Conservation (phyloP, 176 grass and related monocot genomes). For the Rhynchospora tenuis region DNA sequence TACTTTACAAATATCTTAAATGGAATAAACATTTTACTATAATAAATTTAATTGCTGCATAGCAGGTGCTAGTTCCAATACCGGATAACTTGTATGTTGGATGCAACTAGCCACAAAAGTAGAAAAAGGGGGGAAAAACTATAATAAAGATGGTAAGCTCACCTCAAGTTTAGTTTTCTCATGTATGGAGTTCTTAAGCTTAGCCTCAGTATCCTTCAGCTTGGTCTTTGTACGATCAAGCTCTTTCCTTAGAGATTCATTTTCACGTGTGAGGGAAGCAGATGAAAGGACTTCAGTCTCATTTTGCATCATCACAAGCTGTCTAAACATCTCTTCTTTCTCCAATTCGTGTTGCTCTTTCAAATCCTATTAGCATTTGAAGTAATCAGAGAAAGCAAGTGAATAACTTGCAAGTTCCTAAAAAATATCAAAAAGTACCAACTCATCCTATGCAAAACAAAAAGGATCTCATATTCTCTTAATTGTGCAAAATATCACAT, state of each 20-base stretch:
- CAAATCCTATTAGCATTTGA: constrained; percentile 41
- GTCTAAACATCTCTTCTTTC: constrained; percentile 51
- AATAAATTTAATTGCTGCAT: neutral
- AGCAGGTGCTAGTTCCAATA: neutral
- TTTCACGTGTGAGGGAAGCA: constrained; percentile 72
- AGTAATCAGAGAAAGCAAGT: neutral
- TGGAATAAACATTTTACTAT: neutral
- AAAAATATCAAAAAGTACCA: neutral
- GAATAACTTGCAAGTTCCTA: neutral
- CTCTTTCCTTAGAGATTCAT: constrained; percentile 79
- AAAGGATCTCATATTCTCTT: neutral
- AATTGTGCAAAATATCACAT: neutral
- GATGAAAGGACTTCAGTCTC: constrained; percentile 61
- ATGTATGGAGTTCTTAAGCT: constrained; percentile 75
- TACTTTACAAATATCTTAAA: neutral
- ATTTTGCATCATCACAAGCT: constrained; percentile 58
- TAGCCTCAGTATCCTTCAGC: constrained; percentile 66
- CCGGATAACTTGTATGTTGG: neutral
- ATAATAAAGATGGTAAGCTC: neutral
- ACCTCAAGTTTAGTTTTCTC: constrained; percentile 98
- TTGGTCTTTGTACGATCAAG: constrained; percentile 71
- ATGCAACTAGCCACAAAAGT: neutral
- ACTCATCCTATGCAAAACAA: neutral
- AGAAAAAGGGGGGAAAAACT: neutral
- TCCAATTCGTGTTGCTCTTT: constrained; percentile 66